Conservation (phyloP, 192 early-diverging fungal genomes). For the Coemansia sp. region DNA sequence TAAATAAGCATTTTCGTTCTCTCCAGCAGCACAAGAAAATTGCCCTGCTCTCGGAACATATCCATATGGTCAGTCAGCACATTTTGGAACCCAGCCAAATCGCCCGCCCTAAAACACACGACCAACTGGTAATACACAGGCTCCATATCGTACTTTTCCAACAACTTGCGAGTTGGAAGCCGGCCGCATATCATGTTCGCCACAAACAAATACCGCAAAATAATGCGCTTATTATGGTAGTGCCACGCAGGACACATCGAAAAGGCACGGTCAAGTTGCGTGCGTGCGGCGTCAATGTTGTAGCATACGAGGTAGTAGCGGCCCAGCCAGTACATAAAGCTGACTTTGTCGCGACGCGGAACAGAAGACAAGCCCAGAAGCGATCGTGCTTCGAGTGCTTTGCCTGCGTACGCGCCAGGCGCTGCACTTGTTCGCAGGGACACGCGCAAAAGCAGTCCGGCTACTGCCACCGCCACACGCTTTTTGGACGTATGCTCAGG, state of each 20-base stretch:
- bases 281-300: slow-evolving; percentile 37
- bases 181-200: slow-evolving; percentile 49
- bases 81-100: slow-evolving; percentile 38
- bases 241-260: slow-evolving; percentile 32
- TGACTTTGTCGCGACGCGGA: slow-evolving; percentile 26
- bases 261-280: slow-evolving; percentile 42
- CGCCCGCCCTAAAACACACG: slow-evolving; percentile 30
- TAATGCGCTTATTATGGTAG: slow-evolving; percentile 45
- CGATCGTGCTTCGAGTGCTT: slow-evolving; percentile 34
- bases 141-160: slow-evolving; percentile 47
- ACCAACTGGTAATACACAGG: slow-evolving; percentile 28
- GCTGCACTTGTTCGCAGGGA: slow-evolving; percentile 42
- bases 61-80: slow-evolving; percentile 36
- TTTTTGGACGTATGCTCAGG: slow-evolving; percentile 28
- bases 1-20: slow-evolving; percentile 46
- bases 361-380: slow-evolving; percentile 11
- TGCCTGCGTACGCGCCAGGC: slow-evolving; percentile 45
- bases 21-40: slow-evolving; percentile 43
- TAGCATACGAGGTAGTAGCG: slow-evolving; percentile 49
- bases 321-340: slow-evolving; percentile 48
- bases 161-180: slow-evolving; percentile 14
- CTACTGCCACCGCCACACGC: slow-evolving; percentile 33
- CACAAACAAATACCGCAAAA: slow-evolving; percentile 41
- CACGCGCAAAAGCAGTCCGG: slow-evolving; percentile 34
- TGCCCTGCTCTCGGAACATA: slow-evolving; percentile 46